A percentile compares a stretch with the other conserved stretches of the same genome.
phyloP scores from a whole-genome alignment of 2,329 filamentous ascomycete species.

The Fusarium sp. region DNA sequence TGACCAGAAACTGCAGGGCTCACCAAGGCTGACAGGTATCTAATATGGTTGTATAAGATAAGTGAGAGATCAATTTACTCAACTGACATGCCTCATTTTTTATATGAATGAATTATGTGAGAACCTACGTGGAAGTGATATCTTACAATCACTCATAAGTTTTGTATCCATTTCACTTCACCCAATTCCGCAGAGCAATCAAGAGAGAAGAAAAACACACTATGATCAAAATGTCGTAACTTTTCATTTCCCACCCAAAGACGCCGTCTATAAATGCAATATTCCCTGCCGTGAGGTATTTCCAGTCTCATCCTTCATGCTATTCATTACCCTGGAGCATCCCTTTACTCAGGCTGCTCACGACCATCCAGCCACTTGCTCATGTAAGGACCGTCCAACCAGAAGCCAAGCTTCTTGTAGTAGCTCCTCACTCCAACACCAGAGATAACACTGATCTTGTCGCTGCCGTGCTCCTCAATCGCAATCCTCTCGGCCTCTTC shows the following conservation, averaged over 20 bases:
- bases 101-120: fast-evolving
- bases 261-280: conserved; percentile 36
- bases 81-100: fast-evolving
- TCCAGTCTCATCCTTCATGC: conserved; percentile 9
- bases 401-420: conserved; percentile 92
- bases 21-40: not conserved
- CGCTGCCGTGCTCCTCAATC: conserved; percentile 89
- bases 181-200: fast-evolving
- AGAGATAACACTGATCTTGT: conserved; percentile 97
- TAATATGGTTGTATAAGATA: not conserved
- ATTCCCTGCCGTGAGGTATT: conserved; percentile 27
- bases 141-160: no score
- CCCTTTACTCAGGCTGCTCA: conserved; percentile 23
- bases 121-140: not conserved
- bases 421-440: conserved; percentile 96
- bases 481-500: conserved; percentile 97
- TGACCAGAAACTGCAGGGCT: not conserved
- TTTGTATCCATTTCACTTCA: not conserved
- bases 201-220: not conserved
- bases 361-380: conserved; percentile 68
- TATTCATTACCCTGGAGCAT: conserved; percentile 9
- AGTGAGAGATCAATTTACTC: fast-evolving
- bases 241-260: conserved; percentile 22
- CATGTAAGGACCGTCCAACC: conserved; percentile 89
- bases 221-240: not conserved